Conservation (phyloP, 139 green algal genomes). For the Tetraselmis striata region DNA sequence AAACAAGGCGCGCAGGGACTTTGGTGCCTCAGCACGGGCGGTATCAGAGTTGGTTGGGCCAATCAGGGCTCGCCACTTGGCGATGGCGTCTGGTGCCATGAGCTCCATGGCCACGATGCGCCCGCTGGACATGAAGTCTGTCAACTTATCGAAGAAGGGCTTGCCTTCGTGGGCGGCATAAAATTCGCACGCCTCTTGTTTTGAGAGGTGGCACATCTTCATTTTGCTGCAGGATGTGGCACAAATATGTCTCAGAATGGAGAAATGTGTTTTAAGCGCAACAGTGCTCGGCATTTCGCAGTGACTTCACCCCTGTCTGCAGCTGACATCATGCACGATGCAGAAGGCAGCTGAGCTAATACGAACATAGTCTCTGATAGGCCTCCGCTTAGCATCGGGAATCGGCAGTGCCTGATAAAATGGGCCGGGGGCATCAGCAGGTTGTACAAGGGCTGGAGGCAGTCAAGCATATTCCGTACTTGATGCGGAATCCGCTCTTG, state of each 20-base stretch:
- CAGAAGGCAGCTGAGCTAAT: too few relatives aligned
- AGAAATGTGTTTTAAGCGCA: background rate
- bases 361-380: too few relatives aligned
- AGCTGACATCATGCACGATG: too few relatives aligned
- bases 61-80: constrained; percentile 46
- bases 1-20: constrained; percentile 51
- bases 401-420: too few relatives aligned
- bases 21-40: constrained; percentile 47
- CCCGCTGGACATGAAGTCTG: constrained; percentile 62
- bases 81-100: constrained; percentile 44
- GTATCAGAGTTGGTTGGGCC: constrained; percentile 34
- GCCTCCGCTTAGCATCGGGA: too few relatives aligned
- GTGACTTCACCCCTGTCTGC: too few relatives aligned
- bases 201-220: constrained; percentile 22
- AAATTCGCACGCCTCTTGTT: constrained; percentile 49
- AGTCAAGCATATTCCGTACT: too few relatives aligned
- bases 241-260: too few relatives aligned
- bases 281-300: background rate
- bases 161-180: constrained; percentile 60
- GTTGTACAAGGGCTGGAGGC: too few relatives aligned
- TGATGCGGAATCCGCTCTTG: constrained; percentile 44
- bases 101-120: constrained; percentile 68
- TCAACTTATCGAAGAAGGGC: constrained; percentile 64
- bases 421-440: too few relatives aligned
- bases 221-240: constrained; percentile 9